A percentile compares a stretch with the other conserved stretches of the same genome.
Conservation (phyloP, 2,329 filamentous ascomycete species). For the Alternaria sp. region DNA sequence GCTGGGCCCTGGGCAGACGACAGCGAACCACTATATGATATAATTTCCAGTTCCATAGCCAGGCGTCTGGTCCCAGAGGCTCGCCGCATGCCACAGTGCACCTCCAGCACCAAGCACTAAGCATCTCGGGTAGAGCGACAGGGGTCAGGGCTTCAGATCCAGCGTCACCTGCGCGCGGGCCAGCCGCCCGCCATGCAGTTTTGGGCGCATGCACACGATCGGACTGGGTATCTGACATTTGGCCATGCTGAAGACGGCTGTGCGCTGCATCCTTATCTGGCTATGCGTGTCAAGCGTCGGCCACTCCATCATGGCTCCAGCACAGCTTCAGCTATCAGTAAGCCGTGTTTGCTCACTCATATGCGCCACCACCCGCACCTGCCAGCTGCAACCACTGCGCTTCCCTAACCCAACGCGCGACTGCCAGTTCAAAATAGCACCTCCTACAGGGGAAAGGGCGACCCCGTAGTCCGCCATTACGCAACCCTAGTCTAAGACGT, state of each 20-base stretch:
- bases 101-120: constrained; percentile 1
- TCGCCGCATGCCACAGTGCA: constrained; percentile 10
- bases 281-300: constrained; percentile 9
- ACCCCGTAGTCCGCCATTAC: background rate
- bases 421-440: constrained; percentile 3
- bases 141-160: constrained; percentile 11
- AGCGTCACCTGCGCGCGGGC: constrained; percentile 17
- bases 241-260: constrained; percentile 11
- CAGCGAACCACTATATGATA: constrained; percentile 17
- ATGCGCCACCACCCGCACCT: constrained; percentile 13
- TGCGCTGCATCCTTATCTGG: constrained; percentile 19
- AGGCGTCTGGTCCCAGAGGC: background rate
- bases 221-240: constrained; percentile 13
- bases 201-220: constrained; percentile 13
- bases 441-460: constrained; percentile 8
- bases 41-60: constrained; percentile 8
- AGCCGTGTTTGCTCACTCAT: constrained; percentile 7
- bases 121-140: constrained; percentile 23
- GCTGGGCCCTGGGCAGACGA: constrained; percentile 3
- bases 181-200: constrained; percentile 11
- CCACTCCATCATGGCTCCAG: constrained; percentile 10
- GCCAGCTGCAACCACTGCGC: constrained; percentile 9
- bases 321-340: background rate
- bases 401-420: background rate
- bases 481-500: constrained; percentile 2